phyloP scores from a whole-genome alignment of 176 grass and related monocot species.

The Elaeis guineensis region DNA sequence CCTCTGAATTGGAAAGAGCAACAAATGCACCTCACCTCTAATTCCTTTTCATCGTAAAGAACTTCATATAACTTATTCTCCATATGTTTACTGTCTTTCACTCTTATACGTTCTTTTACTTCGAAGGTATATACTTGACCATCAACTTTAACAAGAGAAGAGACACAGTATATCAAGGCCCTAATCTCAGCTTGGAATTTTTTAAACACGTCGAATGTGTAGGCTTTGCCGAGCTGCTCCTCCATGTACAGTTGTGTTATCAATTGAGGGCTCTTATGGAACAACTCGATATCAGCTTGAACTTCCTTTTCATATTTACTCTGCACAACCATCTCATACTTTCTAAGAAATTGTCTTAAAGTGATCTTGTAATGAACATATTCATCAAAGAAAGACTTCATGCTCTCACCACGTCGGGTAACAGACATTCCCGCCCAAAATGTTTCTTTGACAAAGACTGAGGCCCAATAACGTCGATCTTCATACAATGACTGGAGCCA shows the following conservation, averaged over 20 bases:
- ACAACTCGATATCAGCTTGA: conserved; percentile 1
- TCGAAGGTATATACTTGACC: conserved; percentile 1
- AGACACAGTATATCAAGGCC: conserved; percentile 13
- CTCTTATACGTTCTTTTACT: conserved; percentile 11
- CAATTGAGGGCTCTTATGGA: conserved; percentile 6
- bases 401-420: background rate
- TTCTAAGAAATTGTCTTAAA: background rate
- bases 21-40: conserved; percentile 10
- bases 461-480: conserved; percentile 6
- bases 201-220: conserved; percentile 2
- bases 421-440: conserved; percentile 27
- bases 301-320: conserved; percentile 8
- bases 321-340: conserved; percentile 4
- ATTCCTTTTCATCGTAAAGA: conserved; percentile 2
- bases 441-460: conserved; percentile 16
- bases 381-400: conserved; percentile 8
- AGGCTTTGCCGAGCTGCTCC: conserved; percentile 11
- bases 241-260: conserved; percentile 13
- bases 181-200: conserved; percentile 3
- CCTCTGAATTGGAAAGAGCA: conserved; percentile 7
- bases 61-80: conserved; percentile 4
- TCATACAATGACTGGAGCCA: conserved; percentile 17
- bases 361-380: conserved; percentile 3
- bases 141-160: background rate
- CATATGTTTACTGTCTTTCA: conserved; percentile 4